Conservation (phyloP, 2,329 filamentous ascomycete genomes). For the Penicillium sp. region DNA sequence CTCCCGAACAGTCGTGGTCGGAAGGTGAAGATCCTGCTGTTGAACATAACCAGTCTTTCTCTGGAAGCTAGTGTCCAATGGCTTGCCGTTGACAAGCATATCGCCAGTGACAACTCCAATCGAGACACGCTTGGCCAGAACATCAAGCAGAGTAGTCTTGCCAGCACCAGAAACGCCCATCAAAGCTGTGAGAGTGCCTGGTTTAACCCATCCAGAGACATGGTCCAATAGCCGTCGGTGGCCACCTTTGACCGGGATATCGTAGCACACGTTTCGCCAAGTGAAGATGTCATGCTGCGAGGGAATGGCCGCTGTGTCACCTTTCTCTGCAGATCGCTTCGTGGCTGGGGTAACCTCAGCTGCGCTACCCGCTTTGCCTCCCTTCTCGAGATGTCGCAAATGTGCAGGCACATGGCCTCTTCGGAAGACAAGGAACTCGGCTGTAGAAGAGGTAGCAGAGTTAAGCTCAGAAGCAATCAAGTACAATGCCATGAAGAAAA, state of each 20-base stretch:
- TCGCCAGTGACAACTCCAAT: constrained; percentile 70
- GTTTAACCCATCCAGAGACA: constrained; percentile 62
- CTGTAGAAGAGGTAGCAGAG: constrained; percentile 66
- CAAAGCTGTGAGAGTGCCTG: constrained; percentile 60
- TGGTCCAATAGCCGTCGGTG: constrained; percentile 60
- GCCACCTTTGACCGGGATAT: constrained; percentile 59
- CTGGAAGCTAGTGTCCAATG: constrained; percentile 64
- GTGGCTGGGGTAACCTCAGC: constrained; percentile 25
- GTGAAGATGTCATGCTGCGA: constrained; percentile 51
- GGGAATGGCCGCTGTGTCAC: constrained; percentile 36
- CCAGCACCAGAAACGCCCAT: constrained; percentile 70
- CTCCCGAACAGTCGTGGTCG: constrained; percentile 84
- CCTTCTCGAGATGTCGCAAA: constrained; percentile 36
- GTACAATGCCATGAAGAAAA: constrained; percentile 69
- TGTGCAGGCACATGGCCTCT: constrained; percentile 58
- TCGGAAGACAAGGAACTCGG: constrained; percentile 73
- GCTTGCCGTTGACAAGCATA: constrained; percentile 68
- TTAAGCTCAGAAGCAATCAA: constrained; percentile 69
- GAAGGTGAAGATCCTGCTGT: constrained; percentile 77
- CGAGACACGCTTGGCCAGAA: constrained; percentile 62
- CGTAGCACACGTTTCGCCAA: constrained; percentile 63
- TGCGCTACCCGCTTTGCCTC: constrained; percentile 26
- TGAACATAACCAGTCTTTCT: constrained; percentile 72
- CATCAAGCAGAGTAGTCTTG: constrained; percentile 67
- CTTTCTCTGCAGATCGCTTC: constrained; percentile 21